Evolutionary conservation across 23 red algal genomes (phyloP), one percentile per base, ranked within the genome.

Genomic region (Cyanidium caldarium): DNA sequence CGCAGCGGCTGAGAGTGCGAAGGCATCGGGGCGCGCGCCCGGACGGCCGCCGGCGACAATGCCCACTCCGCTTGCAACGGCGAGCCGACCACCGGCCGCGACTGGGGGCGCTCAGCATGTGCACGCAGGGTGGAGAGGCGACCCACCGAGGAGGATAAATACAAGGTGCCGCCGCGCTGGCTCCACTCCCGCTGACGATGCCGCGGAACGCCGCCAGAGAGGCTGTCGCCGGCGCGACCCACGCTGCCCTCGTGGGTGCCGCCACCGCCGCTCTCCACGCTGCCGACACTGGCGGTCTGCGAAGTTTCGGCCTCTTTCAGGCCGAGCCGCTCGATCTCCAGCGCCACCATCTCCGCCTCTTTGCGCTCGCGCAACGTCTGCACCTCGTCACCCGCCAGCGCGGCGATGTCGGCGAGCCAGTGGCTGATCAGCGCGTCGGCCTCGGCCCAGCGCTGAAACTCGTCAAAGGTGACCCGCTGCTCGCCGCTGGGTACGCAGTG

Each of bases 281-380:
- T 35, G 46, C 2, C 23, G 2, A 16, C 41, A 26, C 33, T 33
- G 28, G 38, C 45, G 5, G 58, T 31, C 43, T 1, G 44, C 1
- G 57, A 3, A 42, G 40, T 40, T 35, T 51, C 65, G n/a, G 82
- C 19, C n/a, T 38, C 39, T 17, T 78, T 39, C 65, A 87, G 39
- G 13, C 83, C 83, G 39, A 80, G 40, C 36, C 83, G 66, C 43
- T 87, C 76, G 44, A 94, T 68, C 77, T 94, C 87, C 33, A 78
- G 46, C 17, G 65, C 78, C 5, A 94, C 35, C 39, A 94, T 41
- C 35, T 67, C 76, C 23, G 44, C 65, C 72, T 94, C 87, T 45
- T 78, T 77, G 17, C 74, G 72, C 13, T 65, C 51, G 7, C 51
- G 51, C 5, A 61, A 28, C 23, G 51, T 45, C 7, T 75, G 73